A percentile compares a stretch with the other conserved stretches of the same genome.
phyloP scores from a whole-genome alignment of 129 eudicot species.

The Tanacetum coccineum region DNA sequence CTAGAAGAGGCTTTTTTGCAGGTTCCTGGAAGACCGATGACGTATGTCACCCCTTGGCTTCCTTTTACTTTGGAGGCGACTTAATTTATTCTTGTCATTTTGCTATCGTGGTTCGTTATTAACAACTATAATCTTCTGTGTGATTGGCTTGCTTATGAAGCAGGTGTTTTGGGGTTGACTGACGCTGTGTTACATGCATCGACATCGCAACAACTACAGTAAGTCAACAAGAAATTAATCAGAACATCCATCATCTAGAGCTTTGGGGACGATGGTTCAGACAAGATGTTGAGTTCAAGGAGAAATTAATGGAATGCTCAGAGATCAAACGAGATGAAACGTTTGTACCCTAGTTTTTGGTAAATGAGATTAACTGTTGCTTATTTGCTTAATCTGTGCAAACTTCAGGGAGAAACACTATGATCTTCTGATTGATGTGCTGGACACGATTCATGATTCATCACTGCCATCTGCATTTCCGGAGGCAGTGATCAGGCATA shows the following conservation, averaged over 20 bases:
- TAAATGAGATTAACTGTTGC: constrained; percentile 45
- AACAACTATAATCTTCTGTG: constrained; percentile 51
- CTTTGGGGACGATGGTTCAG: constrained; percentile 18
- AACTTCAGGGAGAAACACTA: constrained; percentile 29
- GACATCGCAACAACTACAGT: constrained; percentile 22
- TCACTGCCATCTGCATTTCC: constrained; percentile 40
- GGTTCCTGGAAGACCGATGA: constrained; percentile 33
- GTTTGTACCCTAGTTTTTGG: constrained; percentile 25
- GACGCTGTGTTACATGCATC: background rate
- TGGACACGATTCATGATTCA: constrained; percentile 12
- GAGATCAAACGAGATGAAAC: constrained; percentile 19
- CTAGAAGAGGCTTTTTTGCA: constrained; percentile 31
- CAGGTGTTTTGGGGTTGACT: constrained; percentile 8
- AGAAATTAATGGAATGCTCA: constrained; percentile 38
- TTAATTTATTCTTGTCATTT: constrained; percentile 42
- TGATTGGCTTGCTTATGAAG: constrained; percentile 43
- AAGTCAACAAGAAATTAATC: too few species aligned
- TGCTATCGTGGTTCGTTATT: constrained; percentile 29
- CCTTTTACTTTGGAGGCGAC: constrained; percentile 57
- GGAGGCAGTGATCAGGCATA: constrained; percentile 19
- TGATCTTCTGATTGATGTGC: constrained; percentile 21
- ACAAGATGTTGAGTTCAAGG: constrained; percentile 19
- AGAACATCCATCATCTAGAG: constrained; percentile 27
- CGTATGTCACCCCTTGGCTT: constrained; percentile 47
- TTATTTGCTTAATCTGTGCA: constrained; percentile 38